Evolutionary conservation across 768 basidiomycete genomes (phyloP), one percentile per base, ranked within the genome.

Genomic region (Lactifluus volemus): DNA sequence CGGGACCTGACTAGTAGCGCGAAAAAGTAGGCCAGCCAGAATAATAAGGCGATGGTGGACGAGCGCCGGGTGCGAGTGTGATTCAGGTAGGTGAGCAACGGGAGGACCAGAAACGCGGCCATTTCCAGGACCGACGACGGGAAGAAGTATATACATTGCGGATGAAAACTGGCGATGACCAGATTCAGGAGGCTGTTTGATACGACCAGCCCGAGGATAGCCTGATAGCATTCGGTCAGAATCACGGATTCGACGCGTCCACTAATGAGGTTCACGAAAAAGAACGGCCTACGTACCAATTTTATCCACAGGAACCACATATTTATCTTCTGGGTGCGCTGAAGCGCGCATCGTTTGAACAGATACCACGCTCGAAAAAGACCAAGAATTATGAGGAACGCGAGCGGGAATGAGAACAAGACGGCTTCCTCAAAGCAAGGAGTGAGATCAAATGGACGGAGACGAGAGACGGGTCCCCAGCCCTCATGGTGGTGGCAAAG

Each of bases 391-490:
- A 83, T 55, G 54, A 86, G 69, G 8, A 77, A 41, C 2, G 74
- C 74, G 54, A 87, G 75, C 0, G 86, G 67, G 4, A 75, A 61
- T 0, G 88, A 77, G 1, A 92, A 70, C 0, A 94, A 36, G 47
- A 86, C 68, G 14, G 83, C 86, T 64, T 92, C 86, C 67, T 95
- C 87, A 64, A 87, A 89, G 70, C 93, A 96, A 14, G 83, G 80
- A 1, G 92, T 89, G 9, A 85, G 65, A 70, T 95, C 93, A 69
- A 92, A 90, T 14, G 79, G 74, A 55, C 91, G 80, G 0, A 73
- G 65, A 0, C 61, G 70, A 0, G 91, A 92, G 17, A 84, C 73
- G 15, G 79, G 74, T 9, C 70, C 71, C 85, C 89, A 91, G 58
- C 89, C 88, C 64, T 91, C 86, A 9, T 60, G 47, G 67, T 85